These are phyloP conservation scores for Rhizophagus sp. DNA, from an alignment of 192 early-diverging fungal species.

Conservation along the genomic window DNA sequence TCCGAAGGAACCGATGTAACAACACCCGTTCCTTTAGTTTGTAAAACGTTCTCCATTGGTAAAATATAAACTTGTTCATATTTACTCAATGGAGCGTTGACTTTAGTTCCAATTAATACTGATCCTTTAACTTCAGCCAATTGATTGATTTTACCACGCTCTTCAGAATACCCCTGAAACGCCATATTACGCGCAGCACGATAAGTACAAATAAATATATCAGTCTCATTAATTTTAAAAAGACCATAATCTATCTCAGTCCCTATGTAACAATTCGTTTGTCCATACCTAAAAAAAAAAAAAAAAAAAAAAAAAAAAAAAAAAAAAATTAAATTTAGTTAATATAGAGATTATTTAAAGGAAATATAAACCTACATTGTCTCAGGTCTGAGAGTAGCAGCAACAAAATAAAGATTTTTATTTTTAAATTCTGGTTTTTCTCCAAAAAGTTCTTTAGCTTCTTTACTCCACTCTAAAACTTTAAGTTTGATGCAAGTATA, in stretches of 20 bases:
- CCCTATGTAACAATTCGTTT: constrained; percentile 98
- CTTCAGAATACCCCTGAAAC: constrained; percentile 81
- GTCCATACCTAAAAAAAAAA: constrained; percentile 66
- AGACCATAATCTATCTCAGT: constrained; percentile 90
- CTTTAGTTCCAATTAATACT: constrained; percentile 83
- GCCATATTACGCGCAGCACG: constrained; percentile 98
- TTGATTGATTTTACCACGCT: constrained; percentile 66
- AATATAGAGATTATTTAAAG: too few relatives aligned
- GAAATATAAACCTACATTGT: constrained; percentile 71
- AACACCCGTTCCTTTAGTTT: constrained; percentile 97
- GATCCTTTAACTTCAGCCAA: constrained; percentile 77
- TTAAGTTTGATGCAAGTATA: constrained; percentile 96
- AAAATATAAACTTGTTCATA: constrained; percentile 87
- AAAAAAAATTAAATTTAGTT: too few relatives aligned
- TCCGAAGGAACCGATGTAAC: constrained; percentile 99
- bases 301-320: too few relatives aligned
- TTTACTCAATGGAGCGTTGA: constrained; percentile 83
- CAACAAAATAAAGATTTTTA: constrained; percentile 87
- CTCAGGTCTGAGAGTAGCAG: constrained; percentile 95
- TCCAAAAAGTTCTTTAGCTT: constrained; percentile 45
- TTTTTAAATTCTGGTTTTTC: constrained; percentile 58
- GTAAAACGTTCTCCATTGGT: constrained; percentile 96
- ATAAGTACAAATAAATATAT: constrained; percentile 88
- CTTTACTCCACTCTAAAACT: constrained; percentile 68
- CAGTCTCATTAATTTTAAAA: constrained; percentile 73